A percentile compares a stretch with the other conserved stretches of the same genome.
Conservation (phyloP, 2,329 filamentous ascomycete genomes). For the Ceratocystis harringtonii region DNA sequence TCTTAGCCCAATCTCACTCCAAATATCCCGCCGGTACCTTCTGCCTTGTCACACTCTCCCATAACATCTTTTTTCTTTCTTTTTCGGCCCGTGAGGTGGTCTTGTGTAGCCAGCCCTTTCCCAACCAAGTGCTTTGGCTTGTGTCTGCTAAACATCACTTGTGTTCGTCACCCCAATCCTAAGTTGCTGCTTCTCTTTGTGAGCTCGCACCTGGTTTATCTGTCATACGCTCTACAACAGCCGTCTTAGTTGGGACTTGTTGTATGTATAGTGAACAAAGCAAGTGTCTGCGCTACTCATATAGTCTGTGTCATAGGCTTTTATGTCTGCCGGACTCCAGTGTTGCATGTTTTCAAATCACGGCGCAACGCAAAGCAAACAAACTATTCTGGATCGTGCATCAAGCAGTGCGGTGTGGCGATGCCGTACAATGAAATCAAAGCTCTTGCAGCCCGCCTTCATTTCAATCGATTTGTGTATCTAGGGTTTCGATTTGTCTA, state of each 20-base stretch:
- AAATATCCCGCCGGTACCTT: not conserved
- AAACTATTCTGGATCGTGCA: not conserved
- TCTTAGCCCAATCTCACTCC: slow-evolving; percentile 3
- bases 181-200: not conserved
- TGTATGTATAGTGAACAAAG: not conserved
- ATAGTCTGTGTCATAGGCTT: not conserved
- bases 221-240: slow-evolving; percentile 10
- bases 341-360: not conserved
- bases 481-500: not conserved
- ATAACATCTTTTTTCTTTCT: not conserved
- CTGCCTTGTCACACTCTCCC: slow-evolving; percentile 1
- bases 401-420: slow-evolving; percentile 4
- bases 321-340: not conserved
- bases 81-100: slow-evolving; percentile 2
- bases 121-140: slow-evolving; percentile 3
- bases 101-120: slow-evolving; percentile 5
- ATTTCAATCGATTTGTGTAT: slow-evolving; percentile 8
- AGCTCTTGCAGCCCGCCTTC: not conserved
- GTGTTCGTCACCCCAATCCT: slow-evolving; percentile 3
- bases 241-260: not conserved
- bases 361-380: not conserved
- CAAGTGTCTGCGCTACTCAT: not conserved
- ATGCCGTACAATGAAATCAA: not conserved
- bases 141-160: slow-evolving; percentile 4
- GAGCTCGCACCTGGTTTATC: not conserved